Conservation (phyloP, 140 eudicot species). For the Anethum foeniculum region DNA sequence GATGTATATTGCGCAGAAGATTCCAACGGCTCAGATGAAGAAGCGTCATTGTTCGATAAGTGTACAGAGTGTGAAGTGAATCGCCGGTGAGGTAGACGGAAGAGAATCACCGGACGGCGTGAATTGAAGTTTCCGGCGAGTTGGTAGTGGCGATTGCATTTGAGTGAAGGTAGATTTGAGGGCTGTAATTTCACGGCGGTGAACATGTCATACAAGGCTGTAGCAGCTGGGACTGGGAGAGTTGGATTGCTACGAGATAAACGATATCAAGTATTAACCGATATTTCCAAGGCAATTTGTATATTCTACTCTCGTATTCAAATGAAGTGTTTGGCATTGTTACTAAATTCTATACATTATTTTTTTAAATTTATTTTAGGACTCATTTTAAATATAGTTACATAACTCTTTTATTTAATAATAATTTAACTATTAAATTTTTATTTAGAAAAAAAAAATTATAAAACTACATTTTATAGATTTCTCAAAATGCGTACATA, state of each 20-base stretch:
- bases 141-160: slow-evolving; percentile 10
- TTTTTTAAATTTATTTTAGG: too few relatives aligned
- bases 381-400: too few relatives aligned
- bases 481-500: too few relatives aligned
- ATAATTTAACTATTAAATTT: too few relatives aligned
- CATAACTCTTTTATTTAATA: too few relatives aligned
- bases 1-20: slow-evolving; percentile 29
- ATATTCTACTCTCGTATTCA: too few relatives aligned
- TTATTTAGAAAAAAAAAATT: too few relatives aligned
- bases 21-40: slow-evolving; percentile 35
- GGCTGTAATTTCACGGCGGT: background rate
- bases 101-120: slow-evolving; percentile 19
- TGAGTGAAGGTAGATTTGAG: background rate
- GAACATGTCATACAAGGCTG: background rate
- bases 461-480: too few relatives aligned
- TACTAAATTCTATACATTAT: too few relatives aligned
- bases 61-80: slow-evolving; percentile 27
- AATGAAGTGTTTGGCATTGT: too few relatives aligned
- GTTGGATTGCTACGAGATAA: background rate
- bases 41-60: slow-evolving; percentile 22
- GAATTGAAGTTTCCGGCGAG: slow-evolving; percentile 16
- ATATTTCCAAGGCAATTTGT: background rate
- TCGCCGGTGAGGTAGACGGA: slow-evolving; percentile 23
- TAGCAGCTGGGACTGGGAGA: background rate
- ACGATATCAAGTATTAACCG: background rate